phyloP scores from a whole-genome alignment of 257 asterid genomes.

The Schizonepeta tenuifolia region DNA sequence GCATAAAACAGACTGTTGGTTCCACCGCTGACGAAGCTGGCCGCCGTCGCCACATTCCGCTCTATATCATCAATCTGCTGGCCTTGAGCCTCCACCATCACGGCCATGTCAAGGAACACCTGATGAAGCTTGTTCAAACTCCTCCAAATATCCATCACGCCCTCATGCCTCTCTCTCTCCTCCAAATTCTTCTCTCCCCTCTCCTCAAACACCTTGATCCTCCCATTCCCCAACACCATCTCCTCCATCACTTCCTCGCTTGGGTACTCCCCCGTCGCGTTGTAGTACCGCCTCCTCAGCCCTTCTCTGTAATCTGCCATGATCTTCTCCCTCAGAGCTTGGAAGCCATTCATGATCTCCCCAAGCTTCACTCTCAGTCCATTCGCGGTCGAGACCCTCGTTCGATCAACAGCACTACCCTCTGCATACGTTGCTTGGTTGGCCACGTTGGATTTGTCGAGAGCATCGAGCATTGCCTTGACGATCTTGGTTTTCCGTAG shows the following conservation, averaged over 20 bases:
- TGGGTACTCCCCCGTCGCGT: constrained; percentile 63
- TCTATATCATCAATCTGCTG: constrained; percentile 71
- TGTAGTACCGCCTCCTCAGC: constrained; percentile 65
- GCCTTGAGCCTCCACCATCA: constrained; percentile 79
- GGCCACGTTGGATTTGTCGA: constrained; percentile 57
- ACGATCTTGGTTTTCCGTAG: constrained; percentile 68
- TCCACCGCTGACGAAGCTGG: constrained; percentile 78
- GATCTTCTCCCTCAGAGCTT: constrained; percentile 60
- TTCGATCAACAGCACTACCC: constrained; percentile 77
- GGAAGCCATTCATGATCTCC: constrained; percentile 77
- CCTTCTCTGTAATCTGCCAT: constrained; percentile 71
- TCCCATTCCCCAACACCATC: constrained; percentile 59
- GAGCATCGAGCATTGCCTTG: constrained; percentile 59
- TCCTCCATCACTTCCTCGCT: constrained; percentile 67
- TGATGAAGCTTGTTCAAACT: constrained; percentile 91
- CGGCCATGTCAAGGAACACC: constrained; percentile 88
- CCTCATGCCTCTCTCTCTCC: constrained; percentile 73
- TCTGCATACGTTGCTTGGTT: constrained; percentile 47
- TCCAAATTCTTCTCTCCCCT: constrained; percentile 47
- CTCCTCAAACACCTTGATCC: constrained; percentile 44
- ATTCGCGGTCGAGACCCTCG: constrained; percentile 59
- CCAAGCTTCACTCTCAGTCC: constrained; percentile 67
- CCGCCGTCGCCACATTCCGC: constrained; percentile 61
- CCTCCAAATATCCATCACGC: constrained; percentile 81
- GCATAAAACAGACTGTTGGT: constrained; percentile 72